Evolutionary conservation across 352 stramenopile genomes (phyloP), one percentile per base, ranked within the genome.

Genomic region (Globisporangium camurandrum): DNA sequence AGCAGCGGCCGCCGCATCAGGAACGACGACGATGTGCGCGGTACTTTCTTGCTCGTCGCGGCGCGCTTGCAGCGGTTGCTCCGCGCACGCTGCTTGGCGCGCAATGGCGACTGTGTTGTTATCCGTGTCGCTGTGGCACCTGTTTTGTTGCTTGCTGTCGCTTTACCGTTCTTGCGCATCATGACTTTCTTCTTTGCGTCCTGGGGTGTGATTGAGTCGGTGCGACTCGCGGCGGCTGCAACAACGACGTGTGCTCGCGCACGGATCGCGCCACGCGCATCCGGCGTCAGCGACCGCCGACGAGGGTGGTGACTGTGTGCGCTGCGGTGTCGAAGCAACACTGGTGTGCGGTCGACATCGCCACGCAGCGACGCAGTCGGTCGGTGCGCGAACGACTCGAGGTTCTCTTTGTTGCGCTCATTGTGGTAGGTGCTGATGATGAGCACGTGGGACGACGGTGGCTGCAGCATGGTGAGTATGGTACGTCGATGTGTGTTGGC

Each of bases 401-500:
- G 51, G 60, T 87, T 87, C 56, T 87, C 75, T 64, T 87, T 87
- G 60, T 87, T 69, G 50, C 46, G 52, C 41, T 85, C 66, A 46
- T 80, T 63, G 30, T n/a, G n/a, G n/a, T n/a, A 30, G 47, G 5
- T 34, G 28, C 28, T 16, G 30, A 34, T 34, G 36, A 19, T 22
- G 24, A 16, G 48, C 9, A 23, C 2, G 17, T 26, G 17, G 26
- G 43, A 4, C 23, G 28, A 27, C 8, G 36, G n/a, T n/a, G 6
- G n/a, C 2, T 9, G 31, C 14, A 38, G 28, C 20, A 41, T 50
- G 36, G 30, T 31, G 9, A 19, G 23, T n/a, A 38, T 11, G 3
- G 33, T 16, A 16, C 33, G 33, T 38, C 11, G 9, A n/a, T 38
- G 14, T 10, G n/a, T n/a, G n/a, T n/a, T n/a, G n/a, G n/a, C n/a